phyloP scores from a whole-genome alignment of 257 asterid species.

The Sherardia arvensis region DNA sequence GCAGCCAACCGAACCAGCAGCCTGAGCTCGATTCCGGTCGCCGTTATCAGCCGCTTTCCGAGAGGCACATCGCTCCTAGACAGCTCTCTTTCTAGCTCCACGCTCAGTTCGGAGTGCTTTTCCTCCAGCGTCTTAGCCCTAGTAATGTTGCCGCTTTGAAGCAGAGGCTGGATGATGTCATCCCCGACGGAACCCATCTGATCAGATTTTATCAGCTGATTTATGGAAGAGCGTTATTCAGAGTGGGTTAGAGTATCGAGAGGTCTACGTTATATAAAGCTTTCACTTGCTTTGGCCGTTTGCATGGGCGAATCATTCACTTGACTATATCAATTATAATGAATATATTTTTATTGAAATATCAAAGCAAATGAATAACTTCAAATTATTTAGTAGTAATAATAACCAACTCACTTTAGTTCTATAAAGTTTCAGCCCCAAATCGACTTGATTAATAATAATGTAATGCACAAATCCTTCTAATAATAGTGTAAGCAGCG shows the following conservation, averaged over 20 bases:
- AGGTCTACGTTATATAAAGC: neutral
- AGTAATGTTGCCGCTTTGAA: neutral
- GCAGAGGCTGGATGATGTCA: conserved; percentile 5
- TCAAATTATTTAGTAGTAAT: no score
- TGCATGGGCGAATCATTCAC: neutral
- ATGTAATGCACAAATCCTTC: no score
- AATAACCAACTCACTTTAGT: no score
- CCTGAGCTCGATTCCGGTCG: conserved; percentile 22
- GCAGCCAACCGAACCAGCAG: conserved; percentile 37
- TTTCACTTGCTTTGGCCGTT: neutral
- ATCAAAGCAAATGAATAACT: no score
- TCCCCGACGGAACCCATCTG: conserved; percentile 1
- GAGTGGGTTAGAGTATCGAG: neutral
- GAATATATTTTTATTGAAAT: no score
- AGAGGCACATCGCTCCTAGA: conserved; percentile 1
- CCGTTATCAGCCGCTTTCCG: conserved; percentile 7
- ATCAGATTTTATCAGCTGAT: neutral
- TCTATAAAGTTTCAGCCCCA: no score
- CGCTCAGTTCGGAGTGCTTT: conserved; percentile 2
- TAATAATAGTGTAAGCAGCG: no score
- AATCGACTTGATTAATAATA: no score
- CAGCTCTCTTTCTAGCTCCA: conserved; percentile 1
- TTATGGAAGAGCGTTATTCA: neutral
- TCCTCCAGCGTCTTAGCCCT: conserved; percentile 3
- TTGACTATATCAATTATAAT: no score